phyloP scores from a whole-genome alignment of 768 basidiomycete species.

The Phanerodontia chrysosporium region DNA sequence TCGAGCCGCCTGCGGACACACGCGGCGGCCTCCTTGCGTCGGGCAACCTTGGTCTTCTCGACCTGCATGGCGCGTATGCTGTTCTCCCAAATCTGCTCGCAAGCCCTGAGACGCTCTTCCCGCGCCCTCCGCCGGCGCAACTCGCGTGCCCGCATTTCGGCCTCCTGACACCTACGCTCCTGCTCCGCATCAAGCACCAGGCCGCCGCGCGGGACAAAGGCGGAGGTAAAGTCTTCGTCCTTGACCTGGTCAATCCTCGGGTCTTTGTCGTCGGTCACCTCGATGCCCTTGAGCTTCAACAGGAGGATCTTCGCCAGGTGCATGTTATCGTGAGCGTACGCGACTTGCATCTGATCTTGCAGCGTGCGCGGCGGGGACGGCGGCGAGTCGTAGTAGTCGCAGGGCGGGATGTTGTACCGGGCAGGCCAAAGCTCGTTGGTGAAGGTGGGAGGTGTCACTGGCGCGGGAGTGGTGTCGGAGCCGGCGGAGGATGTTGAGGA shows the following conservation, averaged over 20 bases:
- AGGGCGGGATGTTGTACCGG: constrained; percentile 25
- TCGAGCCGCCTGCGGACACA: constrained; percentile 17
- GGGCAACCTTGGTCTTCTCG: constrained; percentile 20
- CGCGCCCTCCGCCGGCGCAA: constrained; percentile 31
- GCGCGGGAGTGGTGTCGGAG: constrained; percentile 21
- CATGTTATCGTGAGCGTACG: constrained; percentile 65
- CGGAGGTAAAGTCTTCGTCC: constrained; percentile 41
- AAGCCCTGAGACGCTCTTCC: constrained; percentile 20
- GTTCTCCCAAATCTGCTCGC: constrained; percentile 27
- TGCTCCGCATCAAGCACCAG: constrained; percentile 38
- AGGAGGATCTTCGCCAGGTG: constrained; percentile 61
- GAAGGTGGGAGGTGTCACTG: constrained; percentile 22
- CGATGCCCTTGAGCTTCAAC: constrained; percentile 56
- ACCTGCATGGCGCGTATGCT: constrained; percentile 16
- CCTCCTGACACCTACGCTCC: constrained; percentile 35
- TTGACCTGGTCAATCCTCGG: constrained; percentile 60
- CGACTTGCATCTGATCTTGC: constrained; percentile 62
- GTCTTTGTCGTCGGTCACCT: constrained; percentile 55
- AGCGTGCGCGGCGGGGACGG: constrained; percentile 39
- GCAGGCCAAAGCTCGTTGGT: constrained; percentile 32
- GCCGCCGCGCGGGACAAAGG: constrained; percentile 35
- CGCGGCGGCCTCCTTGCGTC: constrained; percentile 19
- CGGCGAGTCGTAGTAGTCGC: constrained; percentile 44
- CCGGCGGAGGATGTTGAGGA: constrained; percentile 21
- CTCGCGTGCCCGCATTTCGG: constrained; percentile 30